Conservation (phyloP, 305 asterid genomes). For the Euphrasia arctica region DNA sequence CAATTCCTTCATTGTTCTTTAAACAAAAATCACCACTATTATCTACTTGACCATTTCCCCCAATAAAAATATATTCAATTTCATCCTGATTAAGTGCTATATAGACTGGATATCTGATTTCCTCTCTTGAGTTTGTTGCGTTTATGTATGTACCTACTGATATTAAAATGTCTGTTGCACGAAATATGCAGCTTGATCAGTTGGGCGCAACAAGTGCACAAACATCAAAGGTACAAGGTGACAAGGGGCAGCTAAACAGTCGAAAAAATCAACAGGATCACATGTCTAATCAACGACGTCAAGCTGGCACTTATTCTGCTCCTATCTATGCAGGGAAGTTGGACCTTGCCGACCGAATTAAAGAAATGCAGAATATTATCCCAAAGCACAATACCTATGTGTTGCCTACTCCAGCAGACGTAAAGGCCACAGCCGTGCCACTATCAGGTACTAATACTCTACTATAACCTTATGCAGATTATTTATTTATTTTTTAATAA, state of each 20-base stretch:
- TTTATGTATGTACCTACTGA: conserved; percentile 5
- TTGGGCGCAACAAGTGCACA: conserved; percentile 41
- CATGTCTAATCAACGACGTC: conserved; percentile 42
- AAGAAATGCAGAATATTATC: conserved; percentile 52
- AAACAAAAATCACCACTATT: too few relatives aligned
- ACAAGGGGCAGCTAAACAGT: conserved; percentile 42
- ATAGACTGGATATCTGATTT: not conserved
- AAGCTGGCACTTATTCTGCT: conserved; percentile 73
- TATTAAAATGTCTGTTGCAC: conserved; percentile 8
- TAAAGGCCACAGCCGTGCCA: conserved; percentile 43
- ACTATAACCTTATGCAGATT: conserved; percentile 1
- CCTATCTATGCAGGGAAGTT: conserved; percentile 79
- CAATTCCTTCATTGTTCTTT: too few relatives aligned
- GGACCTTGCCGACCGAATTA: conserved; percentile 57
- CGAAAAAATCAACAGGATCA: conserved; percentile 55
- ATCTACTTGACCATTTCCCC: too few relatives aligned
- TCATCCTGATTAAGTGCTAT: not conserved
- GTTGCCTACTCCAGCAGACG: conserved; percentile 93
- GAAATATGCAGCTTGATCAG: conserved; percentile 47
- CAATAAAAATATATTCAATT: too few relatives aligned
- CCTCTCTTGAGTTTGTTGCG: conserved; percentile 11
- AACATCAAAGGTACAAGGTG: conserved; percentile 40
- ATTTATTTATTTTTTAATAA: conserved; percentile 18
- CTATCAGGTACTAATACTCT: conserved; percentile 31
- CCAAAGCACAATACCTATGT: conserved; percentile 63